Percentiles rank a stretch among this genome's conserved stretches.
phyloP scores from a whole-genome alignment of 495 filamentous ascomycete genomes.

The Daldinia grandis region DNA sequence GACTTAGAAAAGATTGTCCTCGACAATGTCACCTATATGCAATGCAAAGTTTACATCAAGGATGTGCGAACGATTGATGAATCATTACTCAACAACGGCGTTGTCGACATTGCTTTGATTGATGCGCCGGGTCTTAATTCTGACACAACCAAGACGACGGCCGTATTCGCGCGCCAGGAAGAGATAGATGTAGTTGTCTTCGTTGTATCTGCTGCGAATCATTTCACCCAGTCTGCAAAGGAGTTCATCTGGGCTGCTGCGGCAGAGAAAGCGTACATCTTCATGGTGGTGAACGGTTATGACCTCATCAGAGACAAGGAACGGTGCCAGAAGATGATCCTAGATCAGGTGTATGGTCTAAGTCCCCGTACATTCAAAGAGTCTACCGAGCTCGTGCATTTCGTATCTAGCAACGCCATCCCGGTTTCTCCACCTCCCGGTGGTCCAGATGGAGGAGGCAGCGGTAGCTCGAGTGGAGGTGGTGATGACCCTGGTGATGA shows the following conservation, averaged over 20 bases:
- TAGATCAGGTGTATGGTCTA: constrained; percentile 83
- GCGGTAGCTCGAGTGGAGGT: constrained; percentile 64
- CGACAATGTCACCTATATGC: constrained; percentile 84
- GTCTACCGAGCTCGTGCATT: constrained; percentile 90
- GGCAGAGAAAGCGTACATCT: constrained; percentile 97
- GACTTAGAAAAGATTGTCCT: constrained; percentile 89
- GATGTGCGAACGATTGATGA: constrained; percentile 91
- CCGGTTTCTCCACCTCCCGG: constrained; percentile 68
- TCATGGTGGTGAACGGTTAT: constrained; percentile 98
- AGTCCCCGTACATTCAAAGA: constrained; percentile 95
- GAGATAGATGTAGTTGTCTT: constrained; percentile 99
- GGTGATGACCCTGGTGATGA: constrained; percentile 67
- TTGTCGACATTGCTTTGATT: constrained; percentile 97
- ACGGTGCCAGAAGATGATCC: constrained; percentile 81
- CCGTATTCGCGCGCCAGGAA: constrained; percentile 94
- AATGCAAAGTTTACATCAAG: constrained; percentile 96
- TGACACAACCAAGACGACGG: constrained; percentile 95
- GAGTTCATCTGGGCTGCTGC: constrained; percentile 97
- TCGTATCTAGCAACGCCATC: constrained; percentile 95
- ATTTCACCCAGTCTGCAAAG: constrained; percentile 94
- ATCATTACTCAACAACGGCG: constrained; percentile 94
- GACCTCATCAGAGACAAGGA: constrained; percentile 93
- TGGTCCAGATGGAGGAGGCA: constrained; percentile 65
- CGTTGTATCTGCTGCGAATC: constrained; percentile 95
- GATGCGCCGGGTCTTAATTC: constrained; percentile 95